These are phyloP conservation scores for Miscanthus sacchariflorus DNA, from an alignment of 202 grass and related monocot species.

Conservation along the genomic window DNA sequence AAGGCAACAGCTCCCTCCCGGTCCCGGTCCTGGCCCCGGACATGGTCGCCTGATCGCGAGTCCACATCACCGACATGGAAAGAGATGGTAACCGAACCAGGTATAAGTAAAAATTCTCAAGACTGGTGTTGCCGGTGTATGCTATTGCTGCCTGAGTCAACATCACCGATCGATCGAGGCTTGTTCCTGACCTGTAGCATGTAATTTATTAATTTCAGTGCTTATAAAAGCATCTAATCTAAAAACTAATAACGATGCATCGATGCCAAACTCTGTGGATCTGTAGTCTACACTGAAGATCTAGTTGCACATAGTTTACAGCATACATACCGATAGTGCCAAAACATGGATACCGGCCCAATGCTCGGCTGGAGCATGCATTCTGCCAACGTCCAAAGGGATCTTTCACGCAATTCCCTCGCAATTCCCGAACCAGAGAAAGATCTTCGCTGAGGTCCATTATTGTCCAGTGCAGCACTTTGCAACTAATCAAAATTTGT, in stretches of 20 bases:
- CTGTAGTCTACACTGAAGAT: neutral
- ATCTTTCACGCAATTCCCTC: neutral
- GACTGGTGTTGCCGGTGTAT: neutral
- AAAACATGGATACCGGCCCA: constrained; percentile 19
- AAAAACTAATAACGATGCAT: neutral
- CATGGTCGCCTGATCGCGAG: neutral
- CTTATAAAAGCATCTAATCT: neutral
- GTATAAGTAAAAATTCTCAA: neutral
- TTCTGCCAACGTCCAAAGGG: neutral
- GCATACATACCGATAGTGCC: neutral
- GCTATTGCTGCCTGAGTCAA: neutral
- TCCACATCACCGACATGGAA: constrained; percentile 32
- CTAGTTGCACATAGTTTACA: neutral
- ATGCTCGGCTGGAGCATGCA: neutral
- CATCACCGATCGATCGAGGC: neutral
- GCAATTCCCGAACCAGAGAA: neutral
- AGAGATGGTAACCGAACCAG: neutral
- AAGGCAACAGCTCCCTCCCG: neutral
- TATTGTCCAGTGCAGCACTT: neutral
- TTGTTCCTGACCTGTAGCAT: neutral
- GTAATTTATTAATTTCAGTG: neutral
- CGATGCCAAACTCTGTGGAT: neutral
- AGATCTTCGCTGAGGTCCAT: neutral
- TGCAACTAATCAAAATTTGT: constrained; percentile 21
- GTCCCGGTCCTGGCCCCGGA: neutral